Evolutionary conservation across 495 filamentous ascomycete genomes (phyloP), one percentile per base, ranked within the genome.

Genomic region (Aspergillus egyptiacus): DNA sequence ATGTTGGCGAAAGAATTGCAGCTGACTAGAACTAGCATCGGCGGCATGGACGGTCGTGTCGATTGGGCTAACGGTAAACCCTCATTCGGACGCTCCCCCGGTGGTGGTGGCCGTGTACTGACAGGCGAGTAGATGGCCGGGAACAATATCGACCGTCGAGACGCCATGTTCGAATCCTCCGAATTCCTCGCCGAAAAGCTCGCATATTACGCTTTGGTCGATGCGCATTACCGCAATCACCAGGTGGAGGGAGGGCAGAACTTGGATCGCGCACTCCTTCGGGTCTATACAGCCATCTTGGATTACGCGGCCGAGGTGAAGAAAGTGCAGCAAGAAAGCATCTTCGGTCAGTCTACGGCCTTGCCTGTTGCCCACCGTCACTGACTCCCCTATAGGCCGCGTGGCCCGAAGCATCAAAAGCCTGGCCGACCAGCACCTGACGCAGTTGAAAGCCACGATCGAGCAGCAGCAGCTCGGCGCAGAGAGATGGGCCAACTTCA

Each of bases 111-210:
- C 24, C 24, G n/a, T 27, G 8, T 8, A 5, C 24, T 27, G 24
- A 27, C 24, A 4, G 24, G 8, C 8, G 15, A 28, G n/a, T 24
- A 46, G 18, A n/a, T 48, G 2, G 33, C 39, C 18, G 6, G 14
- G 17, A 48, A 48, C n/a, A 17, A 30, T 10, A 27, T 25, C 7
- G 33, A 38, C 3, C 45, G 45, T 23, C 45, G 34, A 17, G 45
- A 48, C 23, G 32, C 45, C 14, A 20, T 48, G 6, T 27, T 48
- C 32, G 33, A 32, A 1, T 20, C 45, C 18, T 38, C 45, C 14
- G 45, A 48, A 27, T 48, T 38, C 30, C 45, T 48, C 13, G 45
- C 45, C 2, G 14, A 31, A n/a, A 18, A 14, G 1, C 19, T 48
- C 0, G 18, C 34, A 2, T 48, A 48, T n/a, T 28, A 48, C 30